These are phyloP conservation scores for Coemansia sp. DNA, from an alignment of 192 early-diverging fungal genomes.

Conservation along the genomic window DNA sequence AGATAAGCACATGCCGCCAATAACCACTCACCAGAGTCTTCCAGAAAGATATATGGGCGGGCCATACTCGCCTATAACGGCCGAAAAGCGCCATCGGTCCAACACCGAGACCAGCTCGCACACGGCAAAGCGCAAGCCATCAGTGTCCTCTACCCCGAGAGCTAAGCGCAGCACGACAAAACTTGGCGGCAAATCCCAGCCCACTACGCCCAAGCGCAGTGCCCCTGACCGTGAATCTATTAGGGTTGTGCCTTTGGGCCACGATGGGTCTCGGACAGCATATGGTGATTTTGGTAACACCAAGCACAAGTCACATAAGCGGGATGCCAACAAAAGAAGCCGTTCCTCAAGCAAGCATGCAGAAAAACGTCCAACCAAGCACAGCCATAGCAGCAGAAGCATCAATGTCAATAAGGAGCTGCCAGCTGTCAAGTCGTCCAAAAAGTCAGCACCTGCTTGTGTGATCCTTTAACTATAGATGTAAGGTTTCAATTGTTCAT, in stretches of 20 bases:
- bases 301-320: background rate
- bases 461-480: slow-evolving; percentile 15
- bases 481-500: background rate
- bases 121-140: slow-evolving; percentile 8
- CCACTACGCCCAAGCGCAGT: background rate
- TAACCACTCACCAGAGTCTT: slow-evolving; percentile 22
- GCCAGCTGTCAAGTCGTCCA: slow-evolving; percentile 21
- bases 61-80: background rate
- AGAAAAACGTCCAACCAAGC: too few species aligned
- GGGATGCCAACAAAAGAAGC: too few species aligned
- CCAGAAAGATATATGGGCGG: slow-evolving; percentile 26
- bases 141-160: slow-evolving; percentile 1
- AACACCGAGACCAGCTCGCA: slow-evolving; percentile 4
- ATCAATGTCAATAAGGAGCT: slow-evolving; percentile 32
- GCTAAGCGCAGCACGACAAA: slow-evolving; percentile 10
- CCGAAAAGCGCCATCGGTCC: slow-evolving; percentile 4
- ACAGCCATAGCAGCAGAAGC: background rate
- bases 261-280: background rate
- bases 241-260: slow-evolving; percentile 5
- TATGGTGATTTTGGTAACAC: background rate
- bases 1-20: background rate
- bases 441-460: slow-evolving; percentile 13
- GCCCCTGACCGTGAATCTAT: background rate
- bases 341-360: background rate
- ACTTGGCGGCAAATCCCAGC: background rate